phyloP scores from a whole-genome alignment of 1,139 yeast species.

The Zygosaccharomyces pseudobailii region DNA sequence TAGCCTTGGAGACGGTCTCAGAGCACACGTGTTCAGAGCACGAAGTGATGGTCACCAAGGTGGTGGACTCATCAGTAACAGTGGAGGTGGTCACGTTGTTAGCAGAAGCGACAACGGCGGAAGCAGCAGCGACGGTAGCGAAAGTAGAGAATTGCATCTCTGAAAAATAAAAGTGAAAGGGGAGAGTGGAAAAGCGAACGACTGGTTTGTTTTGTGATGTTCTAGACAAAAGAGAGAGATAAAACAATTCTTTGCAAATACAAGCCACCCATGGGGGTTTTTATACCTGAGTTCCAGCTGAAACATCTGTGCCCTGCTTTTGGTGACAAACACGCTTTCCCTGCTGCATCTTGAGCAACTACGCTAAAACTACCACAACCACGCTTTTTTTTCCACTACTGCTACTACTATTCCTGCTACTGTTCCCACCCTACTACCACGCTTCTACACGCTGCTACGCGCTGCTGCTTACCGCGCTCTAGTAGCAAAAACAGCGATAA shows the following conservation, averaged over 20 bases:
- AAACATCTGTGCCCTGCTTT: neutral
- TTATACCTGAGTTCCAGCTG: neutral
- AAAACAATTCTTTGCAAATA: neutral
- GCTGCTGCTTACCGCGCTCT: neutral
- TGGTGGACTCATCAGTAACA: constrained; percentile 35
- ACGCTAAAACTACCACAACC: neutral
- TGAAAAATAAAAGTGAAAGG: constrained; percentile 7
- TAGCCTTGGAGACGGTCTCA: constrained; percentile 34
- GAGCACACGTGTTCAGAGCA: constrained; percentile 37
- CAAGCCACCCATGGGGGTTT: neutral
- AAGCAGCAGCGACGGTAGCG: constrained; percentile 34
- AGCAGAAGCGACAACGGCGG: constrained; percentile 35
- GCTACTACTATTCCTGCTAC: too few relatives aligned
- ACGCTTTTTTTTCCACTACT: too few relatives aligned
- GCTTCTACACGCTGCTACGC: neutral
- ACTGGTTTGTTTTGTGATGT: constrained; percentile 18
- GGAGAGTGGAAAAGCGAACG: constrained; percentile 20
- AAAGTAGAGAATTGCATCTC: constrained; percentile 37
- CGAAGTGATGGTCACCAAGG: constrained; percentile 47
- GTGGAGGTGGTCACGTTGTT: constrained; percentile 36
- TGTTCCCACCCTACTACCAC: neutral
- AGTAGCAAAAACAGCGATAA: neutral
- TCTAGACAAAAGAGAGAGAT: neutral
- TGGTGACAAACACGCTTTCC: neutral
- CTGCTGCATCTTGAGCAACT: neutral